Conservation (phyloP, 345 rosid species). For the Hibiscus trionum region DNA sequence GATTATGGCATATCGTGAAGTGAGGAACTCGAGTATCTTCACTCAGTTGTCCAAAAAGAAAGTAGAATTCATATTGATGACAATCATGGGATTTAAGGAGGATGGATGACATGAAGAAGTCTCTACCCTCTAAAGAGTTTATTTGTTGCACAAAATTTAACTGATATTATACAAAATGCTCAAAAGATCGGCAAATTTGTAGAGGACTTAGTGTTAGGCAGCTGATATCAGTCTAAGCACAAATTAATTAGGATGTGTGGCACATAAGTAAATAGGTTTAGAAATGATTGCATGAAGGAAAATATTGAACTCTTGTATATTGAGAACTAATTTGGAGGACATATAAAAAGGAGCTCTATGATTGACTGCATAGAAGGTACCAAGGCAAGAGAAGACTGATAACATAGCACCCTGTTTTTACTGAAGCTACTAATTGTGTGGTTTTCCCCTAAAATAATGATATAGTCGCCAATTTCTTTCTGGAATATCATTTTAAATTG, state of each 20-base stretch:
- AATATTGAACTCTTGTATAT: not conserved
- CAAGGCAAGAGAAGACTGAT: not conserved
- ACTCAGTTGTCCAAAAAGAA: not conserved
- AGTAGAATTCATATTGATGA: not conserved
- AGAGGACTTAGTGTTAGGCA: not conserved
- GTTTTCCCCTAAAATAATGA: not conserved
- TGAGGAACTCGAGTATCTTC: not conserved
- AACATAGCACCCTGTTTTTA: not conserved
- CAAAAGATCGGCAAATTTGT: not conserved
- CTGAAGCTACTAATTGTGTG: not conserved
- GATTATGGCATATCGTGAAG: not conserved
- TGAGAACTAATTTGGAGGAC: not conserved
- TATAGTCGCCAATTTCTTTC: not conserved
- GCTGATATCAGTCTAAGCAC: not conserved
- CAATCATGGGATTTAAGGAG: not conserved
- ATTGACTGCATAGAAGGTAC: not conserved
- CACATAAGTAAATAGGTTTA: not conserved
- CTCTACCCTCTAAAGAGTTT: not conserved
- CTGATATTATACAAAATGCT: not conserved
- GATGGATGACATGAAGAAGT: not conserved
- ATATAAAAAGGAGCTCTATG: not conserved
- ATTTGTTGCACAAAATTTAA: not conserved
- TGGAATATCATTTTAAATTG: not conserved
- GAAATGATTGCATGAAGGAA: not conserved
- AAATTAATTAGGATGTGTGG: not conserved